Evolutionary conservation across 768 basidiomycete species (phyloP).

Genomic region (Mycena capillaripes): DNA sequence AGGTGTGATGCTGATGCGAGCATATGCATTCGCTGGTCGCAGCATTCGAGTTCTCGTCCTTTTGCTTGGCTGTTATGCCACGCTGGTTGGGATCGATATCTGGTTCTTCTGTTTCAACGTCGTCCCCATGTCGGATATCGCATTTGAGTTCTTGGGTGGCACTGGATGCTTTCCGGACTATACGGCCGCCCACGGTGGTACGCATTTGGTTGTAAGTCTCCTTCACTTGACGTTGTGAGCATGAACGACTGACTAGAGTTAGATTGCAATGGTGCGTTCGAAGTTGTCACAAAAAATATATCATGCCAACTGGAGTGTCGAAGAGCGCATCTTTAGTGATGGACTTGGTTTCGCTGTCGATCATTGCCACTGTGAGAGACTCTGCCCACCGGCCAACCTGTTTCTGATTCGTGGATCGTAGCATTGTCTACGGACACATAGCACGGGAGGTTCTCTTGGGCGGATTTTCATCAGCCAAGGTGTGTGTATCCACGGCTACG

Average conservation of each 20-base stretch:
- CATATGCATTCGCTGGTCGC: constrained; percentile 58
- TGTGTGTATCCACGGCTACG: constrained; percentile 17
- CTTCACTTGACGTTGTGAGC: not conserved
- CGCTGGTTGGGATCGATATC: constrained; percentile 49
- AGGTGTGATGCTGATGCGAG: constrained; percentile 61
- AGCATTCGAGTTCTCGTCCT: constrained; percentile 45
- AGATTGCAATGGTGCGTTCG: constrained; percentile 25
- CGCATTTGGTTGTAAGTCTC: constrained; percentile 45
- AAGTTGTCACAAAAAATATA: constrained; percentile 27
- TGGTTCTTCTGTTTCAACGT: constrained; percentile 53
- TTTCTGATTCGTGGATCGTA: constrained; percentile 16
- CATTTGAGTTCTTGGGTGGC: constrained; percentile 41
- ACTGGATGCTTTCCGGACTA: constrained; percentile 59
- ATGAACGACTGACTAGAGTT: constrained; percentile 6
- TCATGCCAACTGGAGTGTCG: constrained; percentile 36
- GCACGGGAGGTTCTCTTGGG: constrained; percentile 48
- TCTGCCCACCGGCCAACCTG: not conserved
- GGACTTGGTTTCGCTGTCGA: constrained; percentile 53
- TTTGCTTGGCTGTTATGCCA: constrained; percentile 47
- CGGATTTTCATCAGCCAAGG: constrained; percentile 56
- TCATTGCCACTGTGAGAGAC: constrained; percentile 51
- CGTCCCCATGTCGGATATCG: constrained; percentile 37
- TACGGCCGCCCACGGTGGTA: constrained; percentile 36
- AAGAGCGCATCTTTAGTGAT: constrained; percentile 53
- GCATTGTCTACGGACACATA: constrained; percentile 47